Percentiles rank a stretch among this genome's conserved stretches.
Conservation (phyloP, 2,329 filamentous ascomycete species). For the Ascochyta rabiei region DNA sequence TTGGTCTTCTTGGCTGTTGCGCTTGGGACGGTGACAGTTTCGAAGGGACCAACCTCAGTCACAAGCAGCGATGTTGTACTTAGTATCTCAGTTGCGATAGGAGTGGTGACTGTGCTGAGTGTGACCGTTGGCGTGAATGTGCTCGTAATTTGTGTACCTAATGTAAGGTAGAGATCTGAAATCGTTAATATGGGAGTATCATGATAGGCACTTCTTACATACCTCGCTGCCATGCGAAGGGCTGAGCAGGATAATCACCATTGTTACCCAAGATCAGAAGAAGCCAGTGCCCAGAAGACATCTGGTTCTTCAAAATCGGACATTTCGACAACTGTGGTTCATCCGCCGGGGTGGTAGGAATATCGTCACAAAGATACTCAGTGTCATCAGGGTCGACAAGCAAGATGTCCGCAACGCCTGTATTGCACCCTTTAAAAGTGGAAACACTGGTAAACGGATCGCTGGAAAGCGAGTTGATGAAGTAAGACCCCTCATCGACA, state of each 20-base stretch:
- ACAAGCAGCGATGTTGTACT: slow-evolving; percentile 34
- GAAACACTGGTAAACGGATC: slow-evolving; percentile 53
- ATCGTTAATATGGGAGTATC: slow-evolving; percentile 4
- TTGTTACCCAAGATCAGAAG: slow-evolving; percentile 55
- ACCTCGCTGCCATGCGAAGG: slow-evolving; percentile 55
- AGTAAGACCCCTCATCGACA: slow-evolving; percentile 52
- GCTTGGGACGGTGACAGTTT: slow-evolving; percentile 41
- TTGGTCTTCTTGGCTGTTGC: slow-evolving; percentile 40
- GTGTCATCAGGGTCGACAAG: slow-evolving; percentile 51
- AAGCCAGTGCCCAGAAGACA: slow-evolving; percentile 53
- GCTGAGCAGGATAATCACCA: slow-evolving; percentile 44
- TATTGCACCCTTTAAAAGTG: slow-evolving; percentile 53
- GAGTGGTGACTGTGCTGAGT: slow-evolving; percentile 38
- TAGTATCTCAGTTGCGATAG: slow-evolving; percentile 29
- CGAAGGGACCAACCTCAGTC: slow-evolving; percentile 34
- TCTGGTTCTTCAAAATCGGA: slow-evolving; percentile 51
- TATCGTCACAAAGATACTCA: slow-evolving; percentile 51
- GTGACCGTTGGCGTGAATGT: slow-evolving; percentile 45
- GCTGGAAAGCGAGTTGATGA: slow-evolving; percentile 52
- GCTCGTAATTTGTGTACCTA: slow-evolving; percentile 40
- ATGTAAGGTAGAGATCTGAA: slow-evolving; percentile 41
- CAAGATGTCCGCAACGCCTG: slow-evolving; percentile 50
- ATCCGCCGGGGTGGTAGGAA: slow-evolving; percentile 49
- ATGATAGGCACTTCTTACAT: slow-evolving; percentile 31
- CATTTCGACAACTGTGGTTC: slow-evolving; percentile 50